phyloP scores from a whole-genome alignment of 495 filamentous ascomycete species.

The Penicillium ochrochloron region DNA sequence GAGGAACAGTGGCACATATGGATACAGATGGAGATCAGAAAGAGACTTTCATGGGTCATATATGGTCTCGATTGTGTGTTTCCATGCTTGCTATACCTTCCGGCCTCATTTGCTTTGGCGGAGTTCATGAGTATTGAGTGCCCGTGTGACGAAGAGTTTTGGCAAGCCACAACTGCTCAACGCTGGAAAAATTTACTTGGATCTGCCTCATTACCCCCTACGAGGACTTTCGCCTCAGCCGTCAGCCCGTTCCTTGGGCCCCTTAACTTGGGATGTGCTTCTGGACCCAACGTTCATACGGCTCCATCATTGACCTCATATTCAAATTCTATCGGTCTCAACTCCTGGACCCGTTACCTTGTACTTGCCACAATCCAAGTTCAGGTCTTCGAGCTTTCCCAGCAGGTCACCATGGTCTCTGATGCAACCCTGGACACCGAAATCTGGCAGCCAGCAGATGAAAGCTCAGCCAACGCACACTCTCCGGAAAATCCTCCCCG shows the following conservation, averaged over 20 bases:
- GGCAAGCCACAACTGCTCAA: slow-evolving; percentile 15
- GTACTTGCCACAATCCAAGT: slow-evolving; percentile 15
- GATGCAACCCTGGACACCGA: slow-evolving; percentile 6
- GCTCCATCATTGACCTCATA: slow-evolving; percentile 4
- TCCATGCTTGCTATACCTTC: slow-evolving; percentile 18
- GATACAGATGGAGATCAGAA: slow-evolving; percentile 12
- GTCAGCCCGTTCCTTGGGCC: slow-evolving; percentile 15
- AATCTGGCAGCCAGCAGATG: slow-evolving; percentile 1
- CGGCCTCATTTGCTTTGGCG: slow-evolving; percentile 9
- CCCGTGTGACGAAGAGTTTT: slow-evolving; percentile 19
- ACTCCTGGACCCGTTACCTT: slow-evolving; percentile 19
- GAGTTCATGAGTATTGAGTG: slow-evolving; percentile 15
- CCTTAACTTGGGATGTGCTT: neutral
- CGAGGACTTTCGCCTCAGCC: slow-evolving; percentile 12
- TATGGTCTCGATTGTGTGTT: slow-evolving; percentile 18
- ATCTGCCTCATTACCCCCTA: slow-evolving; percentile 15
- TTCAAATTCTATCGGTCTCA: slow-evolving; percentile 7
- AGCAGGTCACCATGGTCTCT: slow-evolving; percentile 12
- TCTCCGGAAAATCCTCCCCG: neutral
- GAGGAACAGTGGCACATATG: slow-evolving; percentile 13
- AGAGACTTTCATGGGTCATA: slow-evolving; percentile 15
- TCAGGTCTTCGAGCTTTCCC: slow-evolving; percentile 13
- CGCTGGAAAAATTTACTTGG: slow-evolving; percentile 15
- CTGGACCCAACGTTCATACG: neutral
- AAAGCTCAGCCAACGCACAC: neutral